Evolutionary conservation across 208 protist species (phyloP).

Genomic region (Trypanosoma theileri): DNA sequence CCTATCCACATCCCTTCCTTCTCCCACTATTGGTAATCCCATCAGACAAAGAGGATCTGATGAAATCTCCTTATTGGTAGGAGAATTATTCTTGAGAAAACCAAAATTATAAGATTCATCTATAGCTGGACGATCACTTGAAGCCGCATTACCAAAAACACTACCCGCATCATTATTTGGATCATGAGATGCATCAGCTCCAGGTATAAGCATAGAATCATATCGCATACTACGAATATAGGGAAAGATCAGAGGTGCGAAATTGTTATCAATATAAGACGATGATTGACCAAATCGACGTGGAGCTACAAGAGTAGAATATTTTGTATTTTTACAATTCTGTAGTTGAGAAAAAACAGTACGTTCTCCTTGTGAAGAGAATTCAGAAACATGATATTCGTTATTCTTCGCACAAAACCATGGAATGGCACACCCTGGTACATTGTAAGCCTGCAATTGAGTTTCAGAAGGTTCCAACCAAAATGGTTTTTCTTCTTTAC

Average conservation of each 20-base stretch:
- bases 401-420: constrained; percentile 21
- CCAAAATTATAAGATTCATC: too few relatives aligned
- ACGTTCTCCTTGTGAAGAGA: neutral
- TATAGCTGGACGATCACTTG: too few relatives aligned
- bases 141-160: too few relatives aligned
- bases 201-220: too few relatives aligned
- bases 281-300: neutral
- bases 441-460: constrained; percentile 41
- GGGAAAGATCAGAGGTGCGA: neutral
- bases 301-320: constrained; percentile 5
- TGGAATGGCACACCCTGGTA: constrained; percentile 40
- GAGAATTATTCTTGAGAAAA: too few relatives aligned
- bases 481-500: constrained; percentile 15
- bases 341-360: neutral
- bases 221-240: neutral
- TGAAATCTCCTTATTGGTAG: too few relatives aligned
- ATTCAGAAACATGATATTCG: neutral
- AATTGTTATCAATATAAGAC: neutral
- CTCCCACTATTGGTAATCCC: too few relatives aligned
- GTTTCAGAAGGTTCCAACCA: constrained; percentile 49
- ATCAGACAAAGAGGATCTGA: too few relatives aligned
- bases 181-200: too few relatives aligned
- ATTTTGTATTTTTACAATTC: neutral
- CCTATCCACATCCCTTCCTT: too few relatives aligned
- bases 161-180: too few relatives aligned